A percentile compares a stretch with the other conserved stretches of the same genome.
These are phyloP conservation scores for Hymenoscyphus occultus DNA, from an alignment of 2,329 filamentous ascomycete species.

Conservation along the genomic window DNA sequence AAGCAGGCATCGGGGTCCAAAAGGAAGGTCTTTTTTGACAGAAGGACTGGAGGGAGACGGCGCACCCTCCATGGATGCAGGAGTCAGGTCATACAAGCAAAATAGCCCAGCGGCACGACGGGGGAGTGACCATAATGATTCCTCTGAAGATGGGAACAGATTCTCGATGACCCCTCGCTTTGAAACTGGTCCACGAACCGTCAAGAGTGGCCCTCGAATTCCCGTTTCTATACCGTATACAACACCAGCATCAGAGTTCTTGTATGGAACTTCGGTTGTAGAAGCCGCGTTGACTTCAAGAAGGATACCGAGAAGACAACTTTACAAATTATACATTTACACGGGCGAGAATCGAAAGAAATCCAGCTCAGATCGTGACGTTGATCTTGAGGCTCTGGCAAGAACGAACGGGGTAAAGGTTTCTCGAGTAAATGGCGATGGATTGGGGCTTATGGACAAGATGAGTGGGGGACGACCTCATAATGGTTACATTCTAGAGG, in stretches of 20 bases:
- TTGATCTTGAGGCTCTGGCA: slow-evolving; percentile 47
- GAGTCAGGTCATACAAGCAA: neutral
- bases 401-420: slow-evolving; percentile 50
- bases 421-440: slow-evolving; percentile 55
- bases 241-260: slow-evolving; percentile 84
- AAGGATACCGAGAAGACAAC: slow-evolving; percentile 56
- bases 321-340: slow-evolving; percentile 84
- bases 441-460: slow-evolving; percentile 72
- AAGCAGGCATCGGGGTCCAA: slow-evolving; percentile 1
- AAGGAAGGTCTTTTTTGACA: neutral
- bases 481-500: slow-evolving; percentile 85
- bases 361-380: slow-evolving; percentile 45
- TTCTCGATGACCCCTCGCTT: neutral
- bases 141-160: neutral
- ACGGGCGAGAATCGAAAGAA: slow-evolving; percentile 54
- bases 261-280: slow-evolving; percentile 82
- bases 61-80: neutral
- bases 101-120: neutral
- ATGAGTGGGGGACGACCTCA: slow-evolving; percentile 81
- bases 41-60: neutral
- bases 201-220: slow-evolving; percentile 25
- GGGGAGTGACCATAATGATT: neutral
- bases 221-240: slow-evolving; percentile 60
- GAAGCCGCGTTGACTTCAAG: slow-evolving; percentile 68
- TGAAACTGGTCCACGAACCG: neutral